A percentile compares a stretch with the other conserved stretches of the same genome.
Evolutionary conservation across 1,139 yeast genomes (phyloP).

Genomic region (Magnusiomyces sp.): DNA sequence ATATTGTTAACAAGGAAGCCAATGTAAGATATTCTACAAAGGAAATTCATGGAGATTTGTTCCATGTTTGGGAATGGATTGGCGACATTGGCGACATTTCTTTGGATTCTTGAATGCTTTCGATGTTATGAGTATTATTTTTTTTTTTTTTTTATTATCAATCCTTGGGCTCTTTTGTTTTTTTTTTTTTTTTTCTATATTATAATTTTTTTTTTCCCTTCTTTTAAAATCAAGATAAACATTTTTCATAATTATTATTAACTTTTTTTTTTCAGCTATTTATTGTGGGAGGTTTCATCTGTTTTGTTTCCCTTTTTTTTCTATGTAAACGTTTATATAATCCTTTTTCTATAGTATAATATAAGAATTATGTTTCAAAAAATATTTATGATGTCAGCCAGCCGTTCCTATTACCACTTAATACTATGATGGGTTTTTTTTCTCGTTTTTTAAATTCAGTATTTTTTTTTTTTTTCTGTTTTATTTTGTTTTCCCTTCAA

Average conservation of each 20-base stretch:
- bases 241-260: not conserved
- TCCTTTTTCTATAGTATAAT: too few species aligned
- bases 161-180: not conserved
- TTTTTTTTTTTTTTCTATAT: not conserved
- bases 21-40: conserved; percentile 46
- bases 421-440: too few species aligned
- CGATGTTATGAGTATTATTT: too few species aligned
- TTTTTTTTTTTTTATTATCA: too few species aligned
- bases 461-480: not conserved
- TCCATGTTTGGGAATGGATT: conserved; percentile 88
- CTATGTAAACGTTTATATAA: too few species aligned
- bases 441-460: not conserved
- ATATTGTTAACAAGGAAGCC: conserved; percentile 55
- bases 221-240: not conserved
- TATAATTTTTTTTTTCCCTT: not conserved
- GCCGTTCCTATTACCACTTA: too few species aligned
- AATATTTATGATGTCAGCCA: too few species aligned
- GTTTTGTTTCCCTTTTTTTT: too few species aligned
- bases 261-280: not conserved
- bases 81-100: too few species aligned
- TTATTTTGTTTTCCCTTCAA: not conserved
- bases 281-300: too few species aligned
- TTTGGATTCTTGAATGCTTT: too few species aligned
- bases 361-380: too few species aligned
- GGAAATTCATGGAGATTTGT: conserved; percentile 79